Base-by-base conservation (phyloP, 352 stramenopile species). In the Globisporangium nodosum region DNA sequence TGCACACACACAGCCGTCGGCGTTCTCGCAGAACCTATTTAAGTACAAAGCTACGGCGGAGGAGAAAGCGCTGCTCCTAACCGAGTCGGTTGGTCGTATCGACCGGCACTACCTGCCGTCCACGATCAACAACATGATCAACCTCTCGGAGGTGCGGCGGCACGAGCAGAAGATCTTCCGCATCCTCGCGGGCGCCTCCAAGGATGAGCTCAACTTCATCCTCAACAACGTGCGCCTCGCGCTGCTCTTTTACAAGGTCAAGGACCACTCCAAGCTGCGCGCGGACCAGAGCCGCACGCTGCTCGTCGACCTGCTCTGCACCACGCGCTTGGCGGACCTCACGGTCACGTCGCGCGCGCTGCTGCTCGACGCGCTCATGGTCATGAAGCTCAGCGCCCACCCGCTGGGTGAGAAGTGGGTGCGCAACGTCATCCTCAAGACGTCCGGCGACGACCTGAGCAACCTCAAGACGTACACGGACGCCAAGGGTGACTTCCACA, bases 231-330 rank as follows among this genome's bases (percentile, higher is more conserved):
- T 98, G 30, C 95, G 96, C 16, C 71, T 99, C 13, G 94, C 92
- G 18, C 83, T 98, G 53, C 77, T 99, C 1, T 97, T 99, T 65
- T 99, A 98, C 79, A 99, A 99, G 77, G 94, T 99, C 52, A 99
- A 99, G 67, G 90, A 96, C 63, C 78, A 90, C 63, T 85, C 78
- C 8, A 86, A 77, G 60, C 37, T 79, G 46, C 76, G 83, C 8
- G 73, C 83, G 18, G 82, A 94, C 56, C 74, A 90, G 47, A 94
- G 86, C 59, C 88, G 97, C 33, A 98, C 96, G 33, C 80, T 97
- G 31, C 79, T 99, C 3, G 87, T 98, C 53, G 86, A 99, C 67
- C 67, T 99, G 43, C 73, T 99, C 1, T 97, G 94, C 45, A 87
- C 95, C 0, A 97, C 95, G 49, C 81, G 96, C 5, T 72, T 99